A percentile compares a stretch with the other conserved stretches of the same genome.
Evolutionary conservation across 768 basidiomycete genomes (phyloP).

Genomic region (Mycena filopes): DNA sequence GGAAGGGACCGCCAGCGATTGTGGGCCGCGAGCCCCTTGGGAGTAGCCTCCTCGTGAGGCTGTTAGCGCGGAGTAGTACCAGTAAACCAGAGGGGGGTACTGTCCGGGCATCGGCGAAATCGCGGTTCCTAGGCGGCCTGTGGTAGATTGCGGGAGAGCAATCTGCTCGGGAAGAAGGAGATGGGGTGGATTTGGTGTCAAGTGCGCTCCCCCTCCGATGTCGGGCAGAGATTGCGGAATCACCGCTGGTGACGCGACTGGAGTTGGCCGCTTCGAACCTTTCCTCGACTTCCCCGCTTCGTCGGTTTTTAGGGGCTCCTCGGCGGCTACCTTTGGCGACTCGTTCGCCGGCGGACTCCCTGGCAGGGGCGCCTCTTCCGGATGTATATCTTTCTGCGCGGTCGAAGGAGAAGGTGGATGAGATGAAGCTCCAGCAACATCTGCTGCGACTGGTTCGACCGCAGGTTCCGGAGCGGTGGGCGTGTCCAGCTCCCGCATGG

Average conservation of each 20-base stretch:
- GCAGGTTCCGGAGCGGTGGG: background rate
- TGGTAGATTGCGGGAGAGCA: conserved; percentile 24
- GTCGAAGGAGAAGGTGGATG: background rate
- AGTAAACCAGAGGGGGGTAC: conserved; percentile 20
- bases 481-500: conserved; percentile 5
- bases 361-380: conserved; percentile 1
- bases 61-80: conserved; percentile 8
- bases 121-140: conserved; percentile 21
- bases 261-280: conserved; percentile 16
- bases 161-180: conserved; percentile 23
- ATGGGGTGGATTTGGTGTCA: conserved; percentile 6
- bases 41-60: background rate
- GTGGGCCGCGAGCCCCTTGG: conserved; percentile 2
- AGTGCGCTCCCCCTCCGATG: background rate
- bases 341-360: conserved; percentile 10
- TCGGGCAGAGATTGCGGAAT: conserved; percentile 3
- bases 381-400: background rate
- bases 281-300: background rate
- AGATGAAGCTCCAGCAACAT: background rate
- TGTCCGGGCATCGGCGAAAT: conserved; percentile 18
- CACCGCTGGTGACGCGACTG: conserved; percentile 15
- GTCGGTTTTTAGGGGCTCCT: background rate
- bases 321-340: background rate
- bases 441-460: background rate
- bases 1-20: conserved; percentile 7